Evolutionary conservation across 1,284 basidiomycete genomes (phyloP).

Genomic region (Boletellus deceptivus): DNA sequence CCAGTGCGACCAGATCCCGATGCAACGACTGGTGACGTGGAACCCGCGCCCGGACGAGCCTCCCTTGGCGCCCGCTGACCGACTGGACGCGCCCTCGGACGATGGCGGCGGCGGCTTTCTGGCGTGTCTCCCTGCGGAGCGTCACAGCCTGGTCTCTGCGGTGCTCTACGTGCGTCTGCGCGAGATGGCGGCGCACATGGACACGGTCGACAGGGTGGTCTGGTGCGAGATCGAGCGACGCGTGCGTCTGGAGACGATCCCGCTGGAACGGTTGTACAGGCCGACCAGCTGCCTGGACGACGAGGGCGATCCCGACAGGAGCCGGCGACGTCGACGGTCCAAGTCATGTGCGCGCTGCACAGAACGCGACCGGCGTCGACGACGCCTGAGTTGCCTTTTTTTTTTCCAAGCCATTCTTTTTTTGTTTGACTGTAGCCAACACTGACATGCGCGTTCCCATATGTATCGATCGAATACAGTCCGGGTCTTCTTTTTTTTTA

Average conservation of each 20-base stretch:
- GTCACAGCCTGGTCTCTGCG: conserved; percentile 26
- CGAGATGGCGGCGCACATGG: conserved; percentile 33
- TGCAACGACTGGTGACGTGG: conserved; percentile 28
- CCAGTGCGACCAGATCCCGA: conserved; percentile 35
- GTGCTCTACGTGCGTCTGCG: conserved; percentile 32
- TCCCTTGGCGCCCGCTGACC: too few species aligned
- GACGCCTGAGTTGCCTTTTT: too few species aligned
- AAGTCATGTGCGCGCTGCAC: background rate
- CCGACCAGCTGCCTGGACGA: conserved; percentile 3
- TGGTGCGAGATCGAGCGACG: conserved; percentile 29
- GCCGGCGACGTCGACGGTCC: conserved; percentile 1
- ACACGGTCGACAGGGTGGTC: conserved; percentile 30
- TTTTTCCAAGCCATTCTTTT: too few species aligned
- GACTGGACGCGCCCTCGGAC: conserved; percentile 13
- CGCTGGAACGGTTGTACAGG: conserved; percentile 22
- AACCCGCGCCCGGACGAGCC: conserved; percentile 9
- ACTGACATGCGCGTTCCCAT: too few species aligned
- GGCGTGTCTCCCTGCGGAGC: conserved; percentile 28
- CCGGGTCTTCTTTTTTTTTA: too few species aligned
- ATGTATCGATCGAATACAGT: too few species aligned
- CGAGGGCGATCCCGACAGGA: background rate
- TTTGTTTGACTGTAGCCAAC: too few species aligned
- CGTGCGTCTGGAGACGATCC: conserved; percentile 25
- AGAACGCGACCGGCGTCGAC: too few species aligned
- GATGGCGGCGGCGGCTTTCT: conserved; percentile 24